Evolutionary conservation across 257 asterid genomes (phyloP).

Genomic region (Solanum pimpinellifolium): DNA sequence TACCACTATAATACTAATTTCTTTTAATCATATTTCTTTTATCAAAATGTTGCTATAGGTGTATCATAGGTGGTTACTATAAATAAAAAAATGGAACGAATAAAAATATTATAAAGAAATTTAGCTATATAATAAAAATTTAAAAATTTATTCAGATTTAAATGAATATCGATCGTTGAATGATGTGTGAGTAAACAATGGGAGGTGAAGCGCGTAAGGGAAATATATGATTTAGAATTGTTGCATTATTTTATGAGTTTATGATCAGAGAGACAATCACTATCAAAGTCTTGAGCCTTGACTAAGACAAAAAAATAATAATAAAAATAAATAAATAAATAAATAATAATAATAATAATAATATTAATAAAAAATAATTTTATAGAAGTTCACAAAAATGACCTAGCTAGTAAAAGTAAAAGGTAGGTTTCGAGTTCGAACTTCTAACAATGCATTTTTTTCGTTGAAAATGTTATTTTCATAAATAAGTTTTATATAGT

Average conservation of each 20-base stretch:
- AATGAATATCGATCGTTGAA: not conserved
- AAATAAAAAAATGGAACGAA: not conserved
- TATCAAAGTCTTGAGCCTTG: slow-evolving; percentile 20
- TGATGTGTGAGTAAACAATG: not conserved
- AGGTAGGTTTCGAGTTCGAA: accelerated
- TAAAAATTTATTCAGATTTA: not conserved
- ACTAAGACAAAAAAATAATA: not conserved
- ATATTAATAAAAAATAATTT: slow-evolving; percentile 2
- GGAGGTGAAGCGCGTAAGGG: slow-evolving; percentile 28
- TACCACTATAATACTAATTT: not conserved
- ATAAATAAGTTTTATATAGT: not conserved
- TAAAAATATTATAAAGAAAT: not conserved
- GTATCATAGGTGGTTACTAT: not conserved
- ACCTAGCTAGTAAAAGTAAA: not conserved
- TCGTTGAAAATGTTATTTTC: not conserved
- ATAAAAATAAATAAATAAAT: not conserved
- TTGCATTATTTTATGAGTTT: slow-evolving; percentile 14
- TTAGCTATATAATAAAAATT: not conserved
- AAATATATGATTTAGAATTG: slow-evolving; percentile 5
- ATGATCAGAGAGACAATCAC: slow-evolving; percentile 35
- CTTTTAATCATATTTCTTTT: not conserved
- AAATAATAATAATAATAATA: slow-evolving; percentile 2
- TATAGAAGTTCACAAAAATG: slow-evolving; percentile 37
- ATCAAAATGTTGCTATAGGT: not conserved
- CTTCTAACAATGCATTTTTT: accelerated